Evolutionary conservation across 2,329 filamentous ascomycete genomes (phyloP).

Genomic region (Cercospora zeae-maydis): DNA sequence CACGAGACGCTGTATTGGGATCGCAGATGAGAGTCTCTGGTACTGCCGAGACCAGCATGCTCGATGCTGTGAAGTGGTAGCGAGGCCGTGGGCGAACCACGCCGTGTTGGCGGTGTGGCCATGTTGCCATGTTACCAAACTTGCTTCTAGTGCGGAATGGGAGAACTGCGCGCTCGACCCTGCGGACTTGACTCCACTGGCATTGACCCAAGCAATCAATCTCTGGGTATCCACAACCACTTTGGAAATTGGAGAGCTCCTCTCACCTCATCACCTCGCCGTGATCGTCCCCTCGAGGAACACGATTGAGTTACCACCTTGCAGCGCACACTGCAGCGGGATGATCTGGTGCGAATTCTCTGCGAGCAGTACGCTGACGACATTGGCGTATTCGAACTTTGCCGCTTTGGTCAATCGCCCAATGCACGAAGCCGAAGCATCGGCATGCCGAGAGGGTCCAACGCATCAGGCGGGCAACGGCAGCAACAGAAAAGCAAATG

Average conservation of each 20-base stretch:
- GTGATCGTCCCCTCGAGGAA: neutral
- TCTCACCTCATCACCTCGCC: neutral
- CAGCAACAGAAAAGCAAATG: neutral
- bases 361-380: neutral
- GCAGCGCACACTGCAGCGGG: neutral
- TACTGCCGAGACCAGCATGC: neutral
- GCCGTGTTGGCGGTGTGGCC: neutral
- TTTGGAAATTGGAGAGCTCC: neutral
- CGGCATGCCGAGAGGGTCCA: neutral
- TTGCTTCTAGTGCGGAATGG: neutral
- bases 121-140: no score
- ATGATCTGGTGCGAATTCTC: neutral
- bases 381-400: neutral
- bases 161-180: neutral
- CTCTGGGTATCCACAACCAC: neutral
- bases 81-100: neutral
- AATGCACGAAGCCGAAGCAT: neutral
- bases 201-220: neutral
- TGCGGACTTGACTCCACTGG: neutral
- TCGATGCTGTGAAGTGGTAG: neutral
- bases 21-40: neutral
- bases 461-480: neutral
- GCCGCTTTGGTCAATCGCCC: neutral
- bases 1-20: neutral
- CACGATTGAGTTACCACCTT: neutral